Base-by-base conservation (phyloP, 1,284 basidiomycete genomes). In the Cerrena zonata region DNA sequence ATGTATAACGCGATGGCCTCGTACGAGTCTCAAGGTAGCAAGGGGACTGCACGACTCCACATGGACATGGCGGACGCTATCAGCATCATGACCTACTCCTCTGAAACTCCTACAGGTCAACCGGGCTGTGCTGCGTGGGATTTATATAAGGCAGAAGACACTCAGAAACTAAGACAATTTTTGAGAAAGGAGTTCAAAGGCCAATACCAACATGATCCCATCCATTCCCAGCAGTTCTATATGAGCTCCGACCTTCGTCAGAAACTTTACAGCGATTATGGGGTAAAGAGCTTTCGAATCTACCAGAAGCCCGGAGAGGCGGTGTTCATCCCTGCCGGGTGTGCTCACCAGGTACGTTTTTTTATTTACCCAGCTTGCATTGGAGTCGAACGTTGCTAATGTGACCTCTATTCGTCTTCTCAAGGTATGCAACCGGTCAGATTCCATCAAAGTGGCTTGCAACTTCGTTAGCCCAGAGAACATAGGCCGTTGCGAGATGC, bases 21-120 rank as follows among this genome's bases (percentile, higher is more conserved):
- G 10, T 75, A 69, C 36, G 80, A 84, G 55, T 66, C 68, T 13
- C 64, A 73, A 19, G 85, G 84, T 5, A 86, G 80, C 59, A 86
- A 87, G 59, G 89, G 90, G 5, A 84, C 89, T 22, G 97, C 94
- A 2, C 76, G 91, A 45, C 67, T 97, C 48, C 94, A 97, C 64
- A 94, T 95, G 91, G 94, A 97, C 68, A 92, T 95, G 78, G 92
- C 94, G 0, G 94, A 97, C 61, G 93, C 92, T 1, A 72, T 96
- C 55, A 96, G 96, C 66, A 80, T 96, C 58, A 91, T 97, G 89
- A 79, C 90, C 7, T 84, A 84, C 64, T 79, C 91, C 5, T 74
- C 83, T 4, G 60, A 67, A 1, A 77, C 77, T 2, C 72, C 77
- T 0, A 80, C 88, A 56, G 86, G 85, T 4, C 69, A 74, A 12